Base-by-base conservation (phyloP, 139 green algal species). In the Zygnema cylindricum region DNA sequence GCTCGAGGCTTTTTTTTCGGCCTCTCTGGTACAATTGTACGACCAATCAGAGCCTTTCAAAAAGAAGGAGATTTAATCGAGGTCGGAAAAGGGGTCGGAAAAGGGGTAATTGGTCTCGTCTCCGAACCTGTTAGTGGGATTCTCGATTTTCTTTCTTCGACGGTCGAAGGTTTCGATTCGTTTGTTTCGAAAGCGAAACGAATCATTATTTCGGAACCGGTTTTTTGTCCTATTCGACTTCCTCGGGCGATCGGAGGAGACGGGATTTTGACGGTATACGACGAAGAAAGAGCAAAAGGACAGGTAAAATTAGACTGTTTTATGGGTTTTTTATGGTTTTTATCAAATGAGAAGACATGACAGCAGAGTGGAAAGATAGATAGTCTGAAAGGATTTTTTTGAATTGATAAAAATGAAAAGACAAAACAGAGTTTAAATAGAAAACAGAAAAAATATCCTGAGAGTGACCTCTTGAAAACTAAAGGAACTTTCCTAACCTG, bases 161-260 rank as follows among this genome's bases (percentile, higher is more conserved):
- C 92, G 55, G 91, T 93, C 0, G 93, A 96, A 84, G 95, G 95
- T 1, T 71, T 96, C 55, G 93, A 97, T 35, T 93, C 89, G 69
- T 38, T 22, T 30, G 16, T 11, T 30, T 23, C 38, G 16, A 3
- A 43, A 30, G 16, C 69, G 41, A 73, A 40, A 69, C 54, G 43
- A 25, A 88, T 86, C 36, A 83, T 92, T 40, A 88, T 22, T 33
- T 91, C 90, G n/a, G 76, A 92, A 43, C 33, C 75, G 23, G 85
- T 93, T 82, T 75, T 94, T 32, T 42, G 73, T n/a, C 84, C 93
- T 0, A 79, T 87, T 1, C 93, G 95, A 1, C 90, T 95, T 38
- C 93, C 95, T 1, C 89, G 95, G 39, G 93, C 94, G 69, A 93
- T 97, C 36, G 73, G 88, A 49, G 95, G 95, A 25, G 96, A 98